Evolutionary conservation across 176 grass and related monocot genomes (phyloP).

Genomic region (Leersia perrieri): DNA sequence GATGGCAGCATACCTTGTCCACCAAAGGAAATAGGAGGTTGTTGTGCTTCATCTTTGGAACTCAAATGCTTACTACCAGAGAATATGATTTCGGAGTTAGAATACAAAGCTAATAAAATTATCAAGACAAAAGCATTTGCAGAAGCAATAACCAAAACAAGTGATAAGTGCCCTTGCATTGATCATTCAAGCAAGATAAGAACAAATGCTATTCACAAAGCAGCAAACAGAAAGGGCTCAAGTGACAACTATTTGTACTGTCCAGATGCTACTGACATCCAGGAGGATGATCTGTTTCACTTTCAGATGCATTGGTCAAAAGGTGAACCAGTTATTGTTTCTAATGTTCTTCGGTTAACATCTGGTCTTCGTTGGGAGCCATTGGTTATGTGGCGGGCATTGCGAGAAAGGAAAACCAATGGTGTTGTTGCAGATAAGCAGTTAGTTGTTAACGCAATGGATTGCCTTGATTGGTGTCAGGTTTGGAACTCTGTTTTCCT

Average conservation of each 20-base stretch:
- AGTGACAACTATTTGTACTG: constrained; percentile 78
- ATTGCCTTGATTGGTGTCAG: constrained; percentile 89
- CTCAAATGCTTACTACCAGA: constrained; percentile 56
- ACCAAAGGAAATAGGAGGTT: constrained; percentile 65
- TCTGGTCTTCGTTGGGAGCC: constrained; percentile 89
- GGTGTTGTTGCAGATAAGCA: constrained; percentile 37
- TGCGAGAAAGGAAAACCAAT: constrained; percentile 53
- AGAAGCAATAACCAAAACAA: background rate
- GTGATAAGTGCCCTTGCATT: constrained; percentile 43
- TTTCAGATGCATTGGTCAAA: constrained; percentile 86
- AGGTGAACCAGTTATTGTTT: constrained; percentile 81
- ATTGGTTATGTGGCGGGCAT: constrained; percentile 87
- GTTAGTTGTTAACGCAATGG: constrained; percentile 51
- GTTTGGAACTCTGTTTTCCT: constrained; percentile 32
- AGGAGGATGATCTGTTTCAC: constrained; percentile 54
- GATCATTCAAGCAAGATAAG: constrained; percentile 25
- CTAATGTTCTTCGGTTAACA: constrained; percentile 58
- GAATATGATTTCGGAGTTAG: constrained; percentile 41
- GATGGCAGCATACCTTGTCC: constrained; percentile 85
- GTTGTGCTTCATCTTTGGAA: constrained; percentile 42
- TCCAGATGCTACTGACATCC: constrained; percentile 46
- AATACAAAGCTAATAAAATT: constrained; percentile 55
- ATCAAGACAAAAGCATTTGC: constrained; percentile 26
- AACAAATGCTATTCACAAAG: constrained; percentile 30
- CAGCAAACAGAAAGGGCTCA: constrained; percentile 58